These are phyloP conservation scores for Zea luxurians DNA, from an alignment of 176 grass and related monocot species.

Conservation along the genomic window DNA sequence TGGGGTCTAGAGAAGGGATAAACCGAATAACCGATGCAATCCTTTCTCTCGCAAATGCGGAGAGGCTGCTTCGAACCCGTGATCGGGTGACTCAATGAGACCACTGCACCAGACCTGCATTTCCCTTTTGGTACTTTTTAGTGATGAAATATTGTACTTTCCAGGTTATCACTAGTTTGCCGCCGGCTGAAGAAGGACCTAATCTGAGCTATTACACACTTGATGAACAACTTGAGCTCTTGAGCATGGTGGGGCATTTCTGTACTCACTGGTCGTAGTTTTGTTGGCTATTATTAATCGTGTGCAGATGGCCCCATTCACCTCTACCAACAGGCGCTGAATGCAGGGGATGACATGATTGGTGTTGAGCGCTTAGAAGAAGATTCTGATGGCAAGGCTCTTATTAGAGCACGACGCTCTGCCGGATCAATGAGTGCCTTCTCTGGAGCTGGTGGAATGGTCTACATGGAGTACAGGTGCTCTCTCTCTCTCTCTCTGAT, in stretches of 20 bases:
- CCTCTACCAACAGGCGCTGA: conserved; percentile 54
- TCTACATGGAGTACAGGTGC: conserved; percentile 94
- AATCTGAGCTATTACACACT: conserved; percentile 70
- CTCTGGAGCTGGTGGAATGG: conserved; percentile 75
- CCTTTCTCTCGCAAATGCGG: too few relatives aligned
- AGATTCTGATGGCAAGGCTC: conserved; percentile 88
- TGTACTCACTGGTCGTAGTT: background rate
- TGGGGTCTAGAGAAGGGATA: too few relatives aligned
- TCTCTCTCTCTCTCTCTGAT: background rate
- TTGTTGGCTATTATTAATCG: background rate
- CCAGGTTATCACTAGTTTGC: conserved; percentile 91
- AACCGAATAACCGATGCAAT: too few relatives aligned
- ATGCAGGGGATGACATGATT: conserved; percentile 86
- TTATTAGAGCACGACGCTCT: conserved; percentile 61
- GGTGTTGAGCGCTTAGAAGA: conserved; percentile 91
- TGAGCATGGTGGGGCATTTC: conserved; percentile 58
- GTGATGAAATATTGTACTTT: conserved; percentile 32
- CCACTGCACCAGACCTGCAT: too few relatives aligned
- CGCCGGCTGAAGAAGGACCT: conserved; percentile 67
- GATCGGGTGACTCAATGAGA: too few relatives aligned
- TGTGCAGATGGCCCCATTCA: background rate
- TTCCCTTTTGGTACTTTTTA: background rate
- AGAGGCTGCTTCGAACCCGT: too few relatives aligned
- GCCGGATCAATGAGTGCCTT: conserved; percentile 75
- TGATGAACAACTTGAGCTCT: conserved; percentile 83